Evolutionary conservation across 305 asterid genomes (phyloP), one percentile per base, ranked within the genome.

Genomic region (Caryopteris hybrid): DNA sequence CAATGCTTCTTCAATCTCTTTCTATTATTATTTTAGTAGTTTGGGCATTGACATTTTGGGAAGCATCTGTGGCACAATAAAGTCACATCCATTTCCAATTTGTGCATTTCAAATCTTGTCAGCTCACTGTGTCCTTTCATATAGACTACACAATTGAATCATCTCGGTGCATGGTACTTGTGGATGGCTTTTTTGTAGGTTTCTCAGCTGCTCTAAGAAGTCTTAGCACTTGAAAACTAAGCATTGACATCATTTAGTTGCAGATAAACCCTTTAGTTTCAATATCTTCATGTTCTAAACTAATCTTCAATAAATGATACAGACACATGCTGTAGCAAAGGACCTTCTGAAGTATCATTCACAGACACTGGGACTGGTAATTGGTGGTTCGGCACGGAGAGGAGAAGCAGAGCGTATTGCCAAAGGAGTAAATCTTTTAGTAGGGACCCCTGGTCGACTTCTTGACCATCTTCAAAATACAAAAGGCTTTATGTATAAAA

Each of bases 381-480:
- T 86, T 68, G 99, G 99, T 64, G 99, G 99, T 79, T n/a, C 83
- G 0, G 66, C 95, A 27, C 84, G 93, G 73, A 85, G 90, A 79
- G 87, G 76, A 64, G 96, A 94, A 80, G 96, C 95, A 12, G 96
- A 87, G 76, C 89, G 90, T 9, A 54, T 94, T 71, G 88, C 69
- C 55, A 94, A 87, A 68, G 99, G 97, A 75, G 91, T 75, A 47
- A 94, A 94, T 76, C 75, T 94, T 59, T 67, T 94, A 52, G 90
- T 91, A 41, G 92, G 88, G 12, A 94, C 97, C 43, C 97, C 99
- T 63, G 99, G 99, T 54, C 96, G 97, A 54, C 96, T 94, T 73
- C 95, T 94, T 69, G 99, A 94, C 76, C 99, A 94, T 78, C 96
- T 94, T 72, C 91, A 88, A 45, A 86, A 89, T 64, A 89, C 99